phyloP scores from a whole-genome alignment of 2,329 filamentous ascomycete genomes.

The Colletotrichum sidae region DNA sequence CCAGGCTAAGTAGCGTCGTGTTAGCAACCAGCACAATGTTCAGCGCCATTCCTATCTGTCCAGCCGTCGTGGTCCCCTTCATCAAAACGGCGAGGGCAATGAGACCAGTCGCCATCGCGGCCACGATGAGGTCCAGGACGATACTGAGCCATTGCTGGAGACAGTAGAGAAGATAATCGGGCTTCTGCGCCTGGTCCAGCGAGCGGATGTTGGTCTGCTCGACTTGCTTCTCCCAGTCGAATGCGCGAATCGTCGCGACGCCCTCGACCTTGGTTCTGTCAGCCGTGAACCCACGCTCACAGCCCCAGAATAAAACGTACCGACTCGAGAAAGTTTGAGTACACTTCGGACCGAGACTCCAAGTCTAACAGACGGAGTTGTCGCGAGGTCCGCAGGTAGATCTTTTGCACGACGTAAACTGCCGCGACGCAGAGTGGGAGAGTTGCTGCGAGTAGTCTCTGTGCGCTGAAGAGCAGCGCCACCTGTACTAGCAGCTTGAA shows the following conservation, averaged over 20 bases:
- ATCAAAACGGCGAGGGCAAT: slow-evolving; percentile 55
- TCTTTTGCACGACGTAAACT: slow-evolving; percentile 48
- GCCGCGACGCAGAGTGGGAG: slow-evolving; percentile 41
- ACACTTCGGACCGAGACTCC: slow-evolving; percentile 54
- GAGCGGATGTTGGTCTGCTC: slow-evolving; percentile 57
- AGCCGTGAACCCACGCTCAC: not conserved
- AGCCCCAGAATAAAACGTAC: not conserved
- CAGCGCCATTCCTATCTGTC: slow-evolving; percentile 40
- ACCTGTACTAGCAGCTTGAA: slow-evolving; percentile 25
- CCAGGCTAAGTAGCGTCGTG: slow-evolving; percentile 44
- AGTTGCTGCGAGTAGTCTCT: slow-evolving; percentile 41
- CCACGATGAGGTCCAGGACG: slow-evolving; percentile 61
- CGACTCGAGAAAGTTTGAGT: slow-evolving; percentile 58
- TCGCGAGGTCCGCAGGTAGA: slow-evolving; percentile 56
- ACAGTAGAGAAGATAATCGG: slow-evolving; percentile 67
- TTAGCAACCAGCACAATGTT: slow-evolving; percentile 43
- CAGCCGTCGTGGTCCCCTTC: slow-evolving; percentile 26
- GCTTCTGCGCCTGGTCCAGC: slow-evolving; percentile 65
- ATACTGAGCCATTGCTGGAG: slow-evolving; percentile 69
- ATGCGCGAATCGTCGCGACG: slow-evolving; percentile 64
- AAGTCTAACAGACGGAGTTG: slow-evolving; percentile 56
- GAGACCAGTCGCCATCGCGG: slow-evolving; percentile 57
- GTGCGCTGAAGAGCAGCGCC: not conserved
- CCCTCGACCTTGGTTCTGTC: slow-evolving; percentile 48
- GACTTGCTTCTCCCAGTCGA: slow-evolving; percentile 61